Evolutionary conservation across 2,329 filamentous ascomycete genomes (phyloP), one percentile per base, ranked within the genome.

Genomic region (Diaporthe sp.): DNA sequence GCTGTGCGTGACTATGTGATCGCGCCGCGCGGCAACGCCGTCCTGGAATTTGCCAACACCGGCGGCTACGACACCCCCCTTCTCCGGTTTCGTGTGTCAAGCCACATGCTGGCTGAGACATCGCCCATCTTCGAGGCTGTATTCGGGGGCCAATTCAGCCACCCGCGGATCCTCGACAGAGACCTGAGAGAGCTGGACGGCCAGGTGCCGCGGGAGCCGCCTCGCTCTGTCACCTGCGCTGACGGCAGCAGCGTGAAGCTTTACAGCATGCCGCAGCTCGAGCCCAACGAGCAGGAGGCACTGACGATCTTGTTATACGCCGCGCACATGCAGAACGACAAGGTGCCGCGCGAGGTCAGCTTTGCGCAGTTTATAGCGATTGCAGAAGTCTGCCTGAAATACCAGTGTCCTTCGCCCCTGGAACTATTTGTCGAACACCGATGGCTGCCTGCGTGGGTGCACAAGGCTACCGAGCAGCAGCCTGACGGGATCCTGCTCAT

Each of bases 401-500:
- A 90, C 77, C 86, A 84, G 72, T 87, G 88, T 80, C 90, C 88
- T 0, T 85, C 86, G 0, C 89, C 89, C 0, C 79, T 90, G 0
- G 88, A 90, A 75, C 77, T 87, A 7, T 79, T 86, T 10, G 88
- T 90, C 6, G 88, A 90, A 76, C 86, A 88, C 76, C 78, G 83
- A 51, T 90, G 89, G 88, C 78, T 90, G 25, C 88, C 87, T 1
- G 84, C 87, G 58, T 90, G 88, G 88, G 83, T 87, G 78, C 85
- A 87, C 76, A 84, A 83, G 73, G 85, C 85, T 2, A 85, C 83
- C 1, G 86, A 88, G n/a, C 84, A 86, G 57, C 87, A 88, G 83
- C 84, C 87, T 0, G 87, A 88, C 57, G 89, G 86, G 0, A 83
- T 90, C 1, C 79, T 90, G 68, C 81, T 89, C 22, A 89, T 90